phyloP scores from a whole-genome alignment of 192 early-diverging fungal species.

The Backusella liffmaniae region DNA sequence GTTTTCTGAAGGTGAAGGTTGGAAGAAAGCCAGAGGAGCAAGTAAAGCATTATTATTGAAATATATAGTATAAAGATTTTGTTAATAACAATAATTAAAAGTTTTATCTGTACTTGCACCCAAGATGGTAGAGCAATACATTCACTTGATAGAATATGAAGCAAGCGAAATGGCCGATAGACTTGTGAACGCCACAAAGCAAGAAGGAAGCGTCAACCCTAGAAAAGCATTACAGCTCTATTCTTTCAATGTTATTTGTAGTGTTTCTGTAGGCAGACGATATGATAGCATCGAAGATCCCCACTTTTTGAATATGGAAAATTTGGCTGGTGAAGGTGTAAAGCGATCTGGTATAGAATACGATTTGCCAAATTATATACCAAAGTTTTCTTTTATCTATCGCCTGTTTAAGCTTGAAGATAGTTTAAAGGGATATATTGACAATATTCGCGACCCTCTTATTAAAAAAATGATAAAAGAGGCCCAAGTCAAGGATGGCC shows the following conservation, averaged over 20 bases:
- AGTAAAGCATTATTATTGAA: slow-evolving; percentile 9
- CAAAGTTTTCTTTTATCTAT: background rate
- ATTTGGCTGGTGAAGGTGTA: background rate
- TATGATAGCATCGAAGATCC: background rate
- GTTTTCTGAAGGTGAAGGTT: background rate
- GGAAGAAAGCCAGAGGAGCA: slow-evolving; percentile 13
- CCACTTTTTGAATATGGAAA: background rate
- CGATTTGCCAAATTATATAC: background rate
- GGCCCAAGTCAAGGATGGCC: background rate
- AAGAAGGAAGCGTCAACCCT: background rate
- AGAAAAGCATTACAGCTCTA: background rate
- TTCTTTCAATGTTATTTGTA: background rate
- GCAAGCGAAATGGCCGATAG: background rate
- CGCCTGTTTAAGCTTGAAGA: background rate
- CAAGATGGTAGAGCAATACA: background rate
- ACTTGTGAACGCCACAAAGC: background rate
- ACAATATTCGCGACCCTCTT: background rate
- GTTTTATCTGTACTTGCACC: slow-evolving; percentile 4
- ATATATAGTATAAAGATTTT: background rate
- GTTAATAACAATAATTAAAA: background rate
- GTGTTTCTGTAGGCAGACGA: background rate
- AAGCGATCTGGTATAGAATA: slow-evolving; percentile 2
- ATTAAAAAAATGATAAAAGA: slow-evolving; percentile 1
- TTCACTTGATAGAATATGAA: background rate
- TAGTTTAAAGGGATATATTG: background rate